phyloP scores from a whole-genome alignment of 441 rosid genomes.

The Croton setiger region DNA sequence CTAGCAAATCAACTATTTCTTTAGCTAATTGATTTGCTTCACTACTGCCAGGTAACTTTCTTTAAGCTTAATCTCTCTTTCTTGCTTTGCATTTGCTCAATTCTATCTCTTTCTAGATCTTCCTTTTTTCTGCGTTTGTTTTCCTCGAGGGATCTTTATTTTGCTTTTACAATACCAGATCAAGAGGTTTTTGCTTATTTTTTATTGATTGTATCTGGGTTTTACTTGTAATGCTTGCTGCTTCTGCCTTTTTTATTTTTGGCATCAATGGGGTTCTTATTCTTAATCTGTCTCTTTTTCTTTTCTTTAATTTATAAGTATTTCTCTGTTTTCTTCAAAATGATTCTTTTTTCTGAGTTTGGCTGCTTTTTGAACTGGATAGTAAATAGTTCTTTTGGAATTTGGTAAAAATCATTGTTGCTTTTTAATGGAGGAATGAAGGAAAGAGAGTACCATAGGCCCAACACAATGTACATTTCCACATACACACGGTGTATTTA shows the following conservation, averaged over 20 bases:
- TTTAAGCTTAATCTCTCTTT: slow-evolving; percentile 5
- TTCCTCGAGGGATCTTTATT: slow-evolving; percentile 19
- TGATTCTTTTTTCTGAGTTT: background rate
- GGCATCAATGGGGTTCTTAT: slow-evolving; percentile 1
- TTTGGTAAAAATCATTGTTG: background rate
- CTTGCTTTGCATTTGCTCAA: slow-evolving; percentile 22
- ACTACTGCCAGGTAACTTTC: slow-evolving; percentile 11
- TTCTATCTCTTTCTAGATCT: slow-evolving; percentile 34
- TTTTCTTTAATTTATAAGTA: background rate
- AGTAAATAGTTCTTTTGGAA: background rate
- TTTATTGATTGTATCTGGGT: slow-evolving; percentile 3
- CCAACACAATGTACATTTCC: slow-evolving; percentile 8
- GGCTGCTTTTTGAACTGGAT: background rate
- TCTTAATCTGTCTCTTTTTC: background rate
- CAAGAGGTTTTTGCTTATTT: slow-evolving; percentile 19
- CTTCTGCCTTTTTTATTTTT: slow-evolving; percentile 9
- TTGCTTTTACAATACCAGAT: slow-evolving; percentile 30
- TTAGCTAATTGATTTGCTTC: background rate
- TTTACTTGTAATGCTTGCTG: background rate
- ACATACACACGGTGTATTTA: slow-evolving; percentile 10
- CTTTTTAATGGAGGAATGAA: background rate
- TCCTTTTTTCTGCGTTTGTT: slow-evolving; percentile 17
- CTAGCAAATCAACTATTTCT: slow-evolving; percentile 5
- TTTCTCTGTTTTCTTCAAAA: background rate
- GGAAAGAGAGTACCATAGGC: background rate